Percentiles rank a stretch among this genome's conserved stretches.
phyloP scores from a whole-genome alignment of 805 yeast species.

The Saccharomycopsis sp. region DNA sequence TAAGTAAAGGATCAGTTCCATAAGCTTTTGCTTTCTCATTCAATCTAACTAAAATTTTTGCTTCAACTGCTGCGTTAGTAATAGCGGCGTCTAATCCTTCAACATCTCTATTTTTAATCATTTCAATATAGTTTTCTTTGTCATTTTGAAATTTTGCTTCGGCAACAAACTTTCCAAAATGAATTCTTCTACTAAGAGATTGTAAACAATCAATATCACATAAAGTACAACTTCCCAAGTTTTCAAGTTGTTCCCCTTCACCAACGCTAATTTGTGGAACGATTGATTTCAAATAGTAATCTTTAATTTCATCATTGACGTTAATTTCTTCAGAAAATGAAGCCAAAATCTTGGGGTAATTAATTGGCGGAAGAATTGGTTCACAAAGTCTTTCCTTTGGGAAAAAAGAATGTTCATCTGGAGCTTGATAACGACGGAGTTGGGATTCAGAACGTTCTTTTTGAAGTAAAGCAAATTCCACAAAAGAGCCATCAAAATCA shows the following conservation, averaged over 20 bases:
- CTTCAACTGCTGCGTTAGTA: conserved; percentile 83
- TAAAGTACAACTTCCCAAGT: conserved; percentile 76
- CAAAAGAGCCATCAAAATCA: conserved; percentile 64
- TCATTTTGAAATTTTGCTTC: conserved; percentile 81
- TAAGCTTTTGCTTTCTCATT: conserved; percentile 74
- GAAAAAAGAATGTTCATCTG: conserved; percentile 88
- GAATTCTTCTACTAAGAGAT: conserved; percentile 83
- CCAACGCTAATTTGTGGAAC: conserved; percentile 64
- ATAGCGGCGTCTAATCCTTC: conserved; percentile 70
- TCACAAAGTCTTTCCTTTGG: conserved; percentile 51
- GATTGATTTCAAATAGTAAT: conserved; percentile 59
- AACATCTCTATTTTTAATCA: conserved; percentile 57
- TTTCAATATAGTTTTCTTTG: conserved; percentile 45
- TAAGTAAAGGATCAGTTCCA: conserved; percentile 79
- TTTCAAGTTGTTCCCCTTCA: conserved; percentile 69
- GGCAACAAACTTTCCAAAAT: conserved; percentile 96
- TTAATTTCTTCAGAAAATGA: conserved; percentile 63
- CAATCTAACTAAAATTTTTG: conserved; percentile 67
- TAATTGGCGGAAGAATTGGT: conserved; percentile 69
- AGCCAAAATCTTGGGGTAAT: conserved; percentile 74
- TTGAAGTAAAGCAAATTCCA: conserved; percentile 77
- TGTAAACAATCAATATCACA: conserved; percentile 84
- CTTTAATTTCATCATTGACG: conserved; percentile 59
- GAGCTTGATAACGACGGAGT: conserved; percentile 83
- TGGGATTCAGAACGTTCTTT: conserved; percentile 69